phyloP scores from a whole-genome alignment of 768 basidiomycete genomes.

The Plicaturopsis crispa region DNA sequence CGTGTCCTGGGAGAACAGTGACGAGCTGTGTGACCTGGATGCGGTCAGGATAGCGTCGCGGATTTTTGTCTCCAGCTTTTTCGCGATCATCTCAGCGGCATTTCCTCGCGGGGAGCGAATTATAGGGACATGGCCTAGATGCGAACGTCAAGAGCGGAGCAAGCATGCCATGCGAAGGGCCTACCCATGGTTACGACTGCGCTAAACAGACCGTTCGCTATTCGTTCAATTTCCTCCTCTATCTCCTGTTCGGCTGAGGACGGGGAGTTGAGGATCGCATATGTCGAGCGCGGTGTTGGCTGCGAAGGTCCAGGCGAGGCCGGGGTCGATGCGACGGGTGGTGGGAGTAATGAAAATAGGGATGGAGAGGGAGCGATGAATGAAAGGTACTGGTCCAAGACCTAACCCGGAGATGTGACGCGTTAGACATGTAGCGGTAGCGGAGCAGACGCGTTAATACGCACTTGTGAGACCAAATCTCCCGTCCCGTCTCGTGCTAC shows the following conservation, averaged over 20 bases:
- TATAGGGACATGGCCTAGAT: conserved; percentile 80
- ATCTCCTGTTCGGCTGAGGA: conserved; percentile 85
- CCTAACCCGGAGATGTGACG: conserved; percentile 42
- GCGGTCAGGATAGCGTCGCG: conserved; percentile 74
- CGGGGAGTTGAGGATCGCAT: conserved; percentile 86
- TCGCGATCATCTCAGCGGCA: conserved; percentile 98
- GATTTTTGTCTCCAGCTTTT: conserved; percentile 89
- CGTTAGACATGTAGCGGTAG: conserved; percentile 7
- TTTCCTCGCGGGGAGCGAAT: conserved; percentile 94
- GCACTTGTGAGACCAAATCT: conserved; percentile 73
- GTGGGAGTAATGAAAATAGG: conserved; percentile 81
- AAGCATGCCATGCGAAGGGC: conserved; percentile 12
- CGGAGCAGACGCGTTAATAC: too few species aligned
- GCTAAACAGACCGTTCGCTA: conserved; percentile 87
- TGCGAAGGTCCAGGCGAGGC: conserved; percentile 25
- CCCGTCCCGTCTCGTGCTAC: conserved; percentile 81
- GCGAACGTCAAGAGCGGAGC: conserved; percentile 2
- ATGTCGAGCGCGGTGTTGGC: conserved; percentile 49
- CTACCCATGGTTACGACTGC: conserved; percentile 82
- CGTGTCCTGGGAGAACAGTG: conserved; percentile 73
- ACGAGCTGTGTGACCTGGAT: conserved; percentile 53
- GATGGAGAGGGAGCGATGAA: conserved; percentile 92
- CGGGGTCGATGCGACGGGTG: conserved; percentile 24
- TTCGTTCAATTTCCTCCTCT: conserved; percentile 87
- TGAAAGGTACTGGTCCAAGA: conserved; percentile 94